phyloP scores from a whole-genome alignment of 2,329 filamentous ascomycete genomes.

The Tolypocladium pustulatum region DNA sequence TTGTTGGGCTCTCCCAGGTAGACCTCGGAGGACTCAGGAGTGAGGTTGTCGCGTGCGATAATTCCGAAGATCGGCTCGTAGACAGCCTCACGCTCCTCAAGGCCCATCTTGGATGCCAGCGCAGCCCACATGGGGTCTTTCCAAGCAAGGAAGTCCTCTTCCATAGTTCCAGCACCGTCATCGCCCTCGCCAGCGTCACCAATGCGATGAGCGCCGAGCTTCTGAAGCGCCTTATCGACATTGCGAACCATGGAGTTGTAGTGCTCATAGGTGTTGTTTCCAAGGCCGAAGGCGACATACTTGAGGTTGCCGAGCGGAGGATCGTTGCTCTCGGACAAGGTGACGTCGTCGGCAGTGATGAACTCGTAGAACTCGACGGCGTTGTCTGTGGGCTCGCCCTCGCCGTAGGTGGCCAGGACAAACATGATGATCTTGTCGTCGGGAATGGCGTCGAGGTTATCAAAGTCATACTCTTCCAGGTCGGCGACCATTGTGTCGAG shows the following conservation, averaged over 20 bases:
- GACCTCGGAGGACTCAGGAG: conserved; percentile 66
- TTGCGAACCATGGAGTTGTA: conserved; percentile 98
- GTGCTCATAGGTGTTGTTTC: conserved; percentile 99
- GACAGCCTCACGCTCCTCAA: conserved; percentile 91
- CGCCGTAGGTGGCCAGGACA: conserved; percentile 91
- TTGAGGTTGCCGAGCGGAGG: conserved; percentile 73
- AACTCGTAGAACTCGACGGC: conserved; percentile 99
- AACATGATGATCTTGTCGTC: conserved; percentile 91
- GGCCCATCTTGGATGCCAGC: conserved; percentile 68
- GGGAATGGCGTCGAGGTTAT: conserved; percentile 81
- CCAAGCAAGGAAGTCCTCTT: conserved; percentile 98
- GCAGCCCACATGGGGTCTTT: conserved; percentile 98
- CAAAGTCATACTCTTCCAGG: conserved; percentile 94
- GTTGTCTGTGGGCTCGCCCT: conserved; percentile 97
- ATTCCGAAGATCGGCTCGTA: conserved; percentile 91
- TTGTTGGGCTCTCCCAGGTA: conserved; percentile 96
- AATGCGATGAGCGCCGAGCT: conserved; percentile 74
- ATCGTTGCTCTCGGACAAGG: conserved; percentile 67
- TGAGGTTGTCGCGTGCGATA: conserved; percentile 62
- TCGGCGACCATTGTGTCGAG: conserved; percentile 98
- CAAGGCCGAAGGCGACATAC: conserved; percentile 90
- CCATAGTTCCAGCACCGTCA: conserved; percentile 97
- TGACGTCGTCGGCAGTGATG: conserved; percentile 67
- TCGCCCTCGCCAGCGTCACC: conserved; percentile 90
- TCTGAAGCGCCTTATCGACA: conserved; percentile 69